phyloP scores from a whole-genome alignment of 306 rosid species.

The Leucaena leucocephala region DNA sequence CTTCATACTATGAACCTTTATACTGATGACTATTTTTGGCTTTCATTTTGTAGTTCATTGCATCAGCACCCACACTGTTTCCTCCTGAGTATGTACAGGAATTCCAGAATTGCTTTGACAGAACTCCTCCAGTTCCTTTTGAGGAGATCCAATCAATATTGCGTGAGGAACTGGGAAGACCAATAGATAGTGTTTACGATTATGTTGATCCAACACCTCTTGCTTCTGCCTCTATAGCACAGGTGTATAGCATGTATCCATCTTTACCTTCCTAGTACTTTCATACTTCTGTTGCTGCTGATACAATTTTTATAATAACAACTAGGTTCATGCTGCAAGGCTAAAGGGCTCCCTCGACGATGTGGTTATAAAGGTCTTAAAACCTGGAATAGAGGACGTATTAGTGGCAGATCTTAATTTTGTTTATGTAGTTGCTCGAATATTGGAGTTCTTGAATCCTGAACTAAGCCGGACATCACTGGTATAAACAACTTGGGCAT shows the following conservation, averaged over 20 bases:
- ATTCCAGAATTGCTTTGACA: slow-evolving; percentile 94
- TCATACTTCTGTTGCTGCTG: slow-evolving; percentile 8
- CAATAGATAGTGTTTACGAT: slow-evolving; percentile 84
- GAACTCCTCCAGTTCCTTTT: slow-evolving; percentile 85
- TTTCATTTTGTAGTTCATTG: slow-evolving; percentile 68
- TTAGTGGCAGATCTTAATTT: slow-evolving; percentile 96
- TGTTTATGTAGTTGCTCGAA: slow-evolving; percentile 80
- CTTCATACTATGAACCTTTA: slow-evolving; percentile 8
- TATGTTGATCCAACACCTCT: slow-evolving; percentile 82
- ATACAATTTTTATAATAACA: slow-evolving; percentile 35
- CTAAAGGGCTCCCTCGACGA: slow-evolving; percentile 87
- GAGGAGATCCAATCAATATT: slow-evolving; percentile 71
- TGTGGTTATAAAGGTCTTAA: slow-evolving; percentile 93
- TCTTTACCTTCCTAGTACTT: slow-evolving; percentile 23
- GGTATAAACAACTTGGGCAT: slow-evolving; percentile 48
- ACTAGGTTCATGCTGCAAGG: slow-evolving; percentile 93
- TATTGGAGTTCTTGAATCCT: slow-evolving; percentile 94
- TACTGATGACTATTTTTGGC: slow-evolving; percentile 42
- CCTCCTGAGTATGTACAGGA: slow-evolving; percentile 95
- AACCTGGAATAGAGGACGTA: slow-evolving; percentile 94
- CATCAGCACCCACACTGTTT: slow-evolving; percentile 91
- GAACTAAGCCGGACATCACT: slow-evolving; percentile 86
- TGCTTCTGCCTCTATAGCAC: slow-evolving; percentile 98
- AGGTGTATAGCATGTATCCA: slow-evolving; percentile 48
- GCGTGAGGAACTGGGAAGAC: slow-evolving; percentile 75